phyloP scores from a whole-genome alignment of 352 stramenopile genomes.

The Globisporangium cylindrosporum region DNA sequence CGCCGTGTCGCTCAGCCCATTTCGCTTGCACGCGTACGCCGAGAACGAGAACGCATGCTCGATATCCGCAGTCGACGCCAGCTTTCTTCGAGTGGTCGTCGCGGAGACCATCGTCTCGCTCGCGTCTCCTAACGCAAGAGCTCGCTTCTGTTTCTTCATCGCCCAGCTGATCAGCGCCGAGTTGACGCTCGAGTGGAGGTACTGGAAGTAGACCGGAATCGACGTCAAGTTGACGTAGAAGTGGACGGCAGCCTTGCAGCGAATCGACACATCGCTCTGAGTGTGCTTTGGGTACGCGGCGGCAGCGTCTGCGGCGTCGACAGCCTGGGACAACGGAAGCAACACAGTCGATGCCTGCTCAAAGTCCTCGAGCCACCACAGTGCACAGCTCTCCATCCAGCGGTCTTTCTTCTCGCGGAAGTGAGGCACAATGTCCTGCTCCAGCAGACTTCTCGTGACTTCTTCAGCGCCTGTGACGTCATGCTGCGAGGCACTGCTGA shows the following conservation, averaged over 20 bases:
- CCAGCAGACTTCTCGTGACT: constrained; percentile 50
- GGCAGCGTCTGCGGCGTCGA: constrained; percentile 33
- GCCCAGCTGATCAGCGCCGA: constrained; percentile 62
- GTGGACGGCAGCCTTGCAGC: constrained; percentile 45
- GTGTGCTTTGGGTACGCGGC: constrained; percentile 8
- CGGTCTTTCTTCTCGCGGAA: constrained; percentile 59
- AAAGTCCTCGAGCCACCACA: constrained; percentile 87
- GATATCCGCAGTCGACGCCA: constrained; percentile 69
- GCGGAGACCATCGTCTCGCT: background rate
- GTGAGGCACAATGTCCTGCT: constrained; percentile 65
- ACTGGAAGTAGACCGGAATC: constrained; percentile 81
- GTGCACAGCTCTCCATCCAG: constrained; percentile 74
- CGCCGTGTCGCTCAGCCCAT: constrained; percentile 76
- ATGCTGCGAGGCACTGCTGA: constrained; percentile 30
- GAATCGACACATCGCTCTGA: constrained; percentile 27
- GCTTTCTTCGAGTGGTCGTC: constrained; percentile 13
- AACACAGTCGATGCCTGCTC: constrained; percentile 75
- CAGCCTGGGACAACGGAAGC: constrained; percentile 59
- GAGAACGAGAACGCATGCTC: constrained; percentile 82
- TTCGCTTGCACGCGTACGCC: constrained; percentile 83
- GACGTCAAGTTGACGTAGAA: constrained; percentile 88
- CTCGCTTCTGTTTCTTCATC: constrained; percentile 33
- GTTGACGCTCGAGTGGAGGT: constrained; percentile 68
- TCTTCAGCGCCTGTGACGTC: constrained; percentile 60
- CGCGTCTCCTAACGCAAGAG: background rate